Evolutionary conservation across 2,329 filamentous ascomycete genomes (phyloP).

Genomic region (Colletotrichum sp.): DNA sequence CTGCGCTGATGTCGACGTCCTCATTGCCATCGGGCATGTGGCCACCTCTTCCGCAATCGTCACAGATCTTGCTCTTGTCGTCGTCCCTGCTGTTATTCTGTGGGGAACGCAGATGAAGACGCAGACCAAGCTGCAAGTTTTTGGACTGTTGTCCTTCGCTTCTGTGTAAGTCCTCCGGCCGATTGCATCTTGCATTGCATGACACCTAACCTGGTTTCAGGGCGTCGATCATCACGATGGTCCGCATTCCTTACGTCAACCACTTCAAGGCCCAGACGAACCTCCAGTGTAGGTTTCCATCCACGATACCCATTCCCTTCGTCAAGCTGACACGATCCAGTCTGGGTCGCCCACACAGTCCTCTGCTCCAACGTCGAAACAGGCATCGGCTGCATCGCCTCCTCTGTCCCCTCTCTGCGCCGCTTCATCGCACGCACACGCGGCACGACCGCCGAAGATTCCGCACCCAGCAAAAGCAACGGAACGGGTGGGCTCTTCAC

Average conservation of each 20-base stretch:
- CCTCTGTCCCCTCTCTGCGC: conserved; percentile 23
- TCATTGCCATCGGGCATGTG: conserved; percentile 30
- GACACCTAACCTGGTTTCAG: not conserved
- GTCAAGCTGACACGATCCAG: not conserved
- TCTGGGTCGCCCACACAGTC: conserved; percentile 23
- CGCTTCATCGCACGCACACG: conserved; percentile 16
- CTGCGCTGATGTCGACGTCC: conserved; percentile 24
- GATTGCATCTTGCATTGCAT: no score
- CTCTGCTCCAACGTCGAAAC: conserved; percentile 28
- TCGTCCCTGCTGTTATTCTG: conserved; percentile 35
- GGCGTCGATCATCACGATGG: conserved; percentile 27
- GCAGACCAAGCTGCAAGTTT: conserved; percentile 25
- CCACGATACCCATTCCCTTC: not conserved
- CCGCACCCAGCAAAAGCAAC: not conserved
- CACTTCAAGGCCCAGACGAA: conserved; percentile 22
- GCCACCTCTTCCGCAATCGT: conserved; percentile 35
- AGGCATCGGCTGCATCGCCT: conserved; percentile 25
- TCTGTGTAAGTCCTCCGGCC: conserved; percentile 9
- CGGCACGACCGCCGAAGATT: conserved; percentile 9
- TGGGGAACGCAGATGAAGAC: conserved; percentile 36
- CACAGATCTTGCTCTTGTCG: conserved; percentile 34
- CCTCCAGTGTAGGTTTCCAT: not conserved
- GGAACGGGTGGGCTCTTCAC: conserved; percentile 8
- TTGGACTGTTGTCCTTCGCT: conserved; percentile 25
- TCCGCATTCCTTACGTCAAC: conserved; percentile 26